phyloP scores from a whole-genome alignment of 306 rosid genomes.

The Cucumis melo region DNA sequence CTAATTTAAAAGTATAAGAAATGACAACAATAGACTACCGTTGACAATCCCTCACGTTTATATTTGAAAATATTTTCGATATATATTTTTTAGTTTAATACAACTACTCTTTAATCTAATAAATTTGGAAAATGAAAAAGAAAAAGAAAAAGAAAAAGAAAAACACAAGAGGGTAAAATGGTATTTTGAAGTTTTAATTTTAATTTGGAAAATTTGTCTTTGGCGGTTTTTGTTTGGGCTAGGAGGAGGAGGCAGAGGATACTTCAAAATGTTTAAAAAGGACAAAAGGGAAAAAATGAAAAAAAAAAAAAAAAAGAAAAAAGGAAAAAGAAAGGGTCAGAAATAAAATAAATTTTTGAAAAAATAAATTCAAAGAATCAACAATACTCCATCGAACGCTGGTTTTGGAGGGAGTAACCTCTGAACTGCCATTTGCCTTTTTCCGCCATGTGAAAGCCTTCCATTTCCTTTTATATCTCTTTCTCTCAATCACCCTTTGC shows the following conservation, averaged over 20 bases:
- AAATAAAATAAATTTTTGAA: background rate
- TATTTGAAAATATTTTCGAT: too few relatives aligned
- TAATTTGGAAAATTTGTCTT: background rate
- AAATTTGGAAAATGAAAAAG: too few relatives aligned
- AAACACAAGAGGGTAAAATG: too few relatives aligned
- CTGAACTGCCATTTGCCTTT: background rate
- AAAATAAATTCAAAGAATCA: conserved; percentile 5
- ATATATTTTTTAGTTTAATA: too few relatives aligned
- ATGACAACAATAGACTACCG: too few relatives aligned
- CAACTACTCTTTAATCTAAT: too few relatives aligned
- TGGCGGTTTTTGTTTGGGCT: background rate
- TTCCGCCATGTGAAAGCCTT: conserved; percentile 8
- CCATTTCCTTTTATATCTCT: background rate
- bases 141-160: too few relatives aligned
- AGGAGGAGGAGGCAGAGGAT: background rate
- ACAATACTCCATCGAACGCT: background rate
- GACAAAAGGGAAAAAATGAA: background rate
- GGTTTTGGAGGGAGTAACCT: conserved; percentile 43
- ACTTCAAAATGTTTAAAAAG: conserved; percentile 6
- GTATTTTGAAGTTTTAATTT: background rate
- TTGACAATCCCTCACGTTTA: too few relatives aligned
- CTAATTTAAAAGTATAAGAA: too few relatives aligned
- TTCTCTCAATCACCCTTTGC: background rate
- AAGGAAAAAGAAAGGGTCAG: background rate
- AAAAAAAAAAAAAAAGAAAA: background rate